phyloP scores from a whole-genome alignment of 1,139 yeast genomes.

The Pichia inconspicua region DNA sequence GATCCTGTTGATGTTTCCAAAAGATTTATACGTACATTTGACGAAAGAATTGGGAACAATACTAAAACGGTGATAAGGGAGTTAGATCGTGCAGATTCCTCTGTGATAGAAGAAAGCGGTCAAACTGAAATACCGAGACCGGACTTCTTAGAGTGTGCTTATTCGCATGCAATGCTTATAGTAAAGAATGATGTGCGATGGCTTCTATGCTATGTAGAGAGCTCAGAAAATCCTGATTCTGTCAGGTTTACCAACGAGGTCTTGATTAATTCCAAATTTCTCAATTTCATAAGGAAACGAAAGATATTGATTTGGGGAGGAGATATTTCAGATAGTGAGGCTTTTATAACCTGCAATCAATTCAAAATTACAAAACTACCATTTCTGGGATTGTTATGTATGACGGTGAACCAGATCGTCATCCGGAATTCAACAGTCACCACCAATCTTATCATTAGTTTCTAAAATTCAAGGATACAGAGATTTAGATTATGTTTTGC shows the following conservation, averaged over 20 bases:
- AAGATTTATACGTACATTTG: slow-evolving; percentile 25
- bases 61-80: slow-evolving; percentile 2
- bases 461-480: slow-evolving; percentile 57
- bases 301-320: slow-evolving; percentile 81
- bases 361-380: slow-evolving; percentile 73
- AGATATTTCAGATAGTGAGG: slow-evolving; percentile 70
- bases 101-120: slow-evolving; percentile 8
- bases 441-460: slow-evolving; percentile 53
- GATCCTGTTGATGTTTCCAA: slow-evolving; percentile 28
- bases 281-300: slow-evolving; percentile 43
- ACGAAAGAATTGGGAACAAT: slow-evolving; percentile 25
- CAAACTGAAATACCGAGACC: slow-evolving; percentile 24
- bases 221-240: slow-evolving; percentile 63
- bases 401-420: slow-evolving; percentile 51
- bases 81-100: not conserved
- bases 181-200: slow-evolving; percentile 65
- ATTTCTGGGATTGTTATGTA: slow-evolving; percentile 60
- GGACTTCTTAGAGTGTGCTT: slow-evolving; percentile 61
- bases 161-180: slow-evolving; percentile 62
- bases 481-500: slow-evolving; percentile 27
- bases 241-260: slow-evolving; percentile 47
- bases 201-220: slow-evolving; percentile 66
- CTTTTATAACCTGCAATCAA: slow-evolving; percentile 74
- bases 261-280: slow-evolving; percentile 46
- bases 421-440: slow-evolving; percentile 45